A percentile compares a stretch with the other conserved stretches of the same genome.
Conservation (phyloP, 2,329 filamentous ascomycete genomes). For the Exophiala xenobiotica region DNA sequence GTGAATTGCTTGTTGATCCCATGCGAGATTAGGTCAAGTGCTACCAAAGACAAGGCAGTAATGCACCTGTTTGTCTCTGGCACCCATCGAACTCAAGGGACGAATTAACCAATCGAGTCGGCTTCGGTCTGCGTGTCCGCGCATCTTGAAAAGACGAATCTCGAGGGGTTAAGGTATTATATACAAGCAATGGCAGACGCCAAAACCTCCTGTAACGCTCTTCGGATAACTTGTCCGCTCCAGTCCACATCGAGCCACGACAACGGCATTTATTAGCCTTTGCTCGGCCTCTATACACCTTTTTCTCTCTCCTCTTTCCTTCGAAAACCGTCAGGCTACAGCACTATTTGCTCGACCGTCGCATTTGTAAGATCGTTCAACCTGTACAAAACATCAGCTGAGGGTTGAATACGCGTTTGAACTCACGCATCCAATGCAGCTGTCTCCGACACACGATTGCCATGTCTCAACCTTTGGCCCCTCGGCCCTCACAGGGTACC, state of each 20-base stretch:
- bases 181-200: too few relatives aligned
- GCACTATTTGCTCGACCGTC: neutral
- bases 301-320: neutral
- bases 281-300: neutral
- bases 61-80: too few relatives aligned
- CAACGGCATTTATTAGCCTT: neutral
- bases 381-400: neutral
- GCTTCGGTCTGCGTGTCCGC: too few relatives aligned
- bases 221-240: conserved; percentile 4
- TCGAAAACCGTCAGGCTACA: neutral
- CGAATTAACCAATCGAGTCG: too few relatives aligned
- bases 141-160: neutral
- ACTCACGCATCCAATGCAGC: neutral
- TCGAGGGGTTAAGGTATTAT: too few relatives aligned
- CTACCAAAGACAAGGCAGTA: too few relatives aligned
- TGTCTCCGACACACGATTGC: neutral
- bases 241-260: neutral
- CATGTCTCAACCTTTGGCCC: conserved; percentile 30
- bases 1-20: too few relatives aligned
- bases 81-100: too few relatives aligned
- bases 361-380: neutral
- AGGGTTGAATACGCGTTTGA: neutral
- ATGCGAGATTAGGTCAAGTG: too few relatives aligned
- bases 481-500: conserved; percentile 14
- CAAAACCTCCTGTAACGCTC: neutral